Evolutionary conservation across 768 basidiomycete species (phyloP).

Genomic region (Pisolithus marmoratus): DNA sequence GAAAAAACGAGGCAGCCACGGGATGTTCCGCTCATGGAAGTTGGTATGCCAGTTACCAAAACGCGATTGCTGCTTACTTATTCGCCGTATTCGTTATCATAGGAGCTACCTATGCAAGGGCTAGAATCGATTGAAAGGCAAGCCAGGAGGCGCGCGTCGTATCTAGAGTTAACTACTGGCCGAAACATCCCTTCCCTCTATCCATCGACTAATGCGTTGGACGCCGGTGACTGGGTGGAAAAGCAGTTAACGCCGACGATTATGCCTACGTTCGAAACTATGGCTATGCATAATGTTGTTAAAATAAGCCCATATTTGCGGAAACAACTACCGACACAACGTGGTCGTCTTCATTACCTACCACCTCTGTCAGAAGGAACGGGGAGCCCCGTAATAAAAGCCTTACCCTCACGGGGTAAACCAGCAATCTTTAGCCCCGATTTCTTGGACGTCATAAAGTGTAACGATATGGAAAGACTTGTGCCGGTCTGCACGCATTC

Average conservation of each 20-base stretch:
- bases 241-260: conserved; percentile 53
- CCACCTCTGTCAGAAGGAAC: conserved; percentile 7
- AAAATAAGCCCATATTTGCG: conserved; percentile 54
- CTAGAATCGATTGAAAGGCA: too few relatives aligned
- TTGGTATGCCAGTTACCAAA: too few relatives aligned
- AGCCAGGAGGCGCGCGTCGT: too few relatives aligned
- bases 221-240: conserved; percentile 16
- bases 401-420: conserved; percentile 56
- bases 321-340: conserved; percentile 68
- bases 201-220: conserved; percentile 21
- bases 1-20: background rate
- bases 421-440: conserved; percentile 40
- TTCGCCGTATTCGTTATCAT: too few relatives aligned
- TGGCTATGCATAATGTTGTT: conserved; percentile 87
- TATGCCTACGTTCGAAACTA: conserved; percentile 70
- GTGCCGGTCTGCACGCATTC: conserved; percentile 38
- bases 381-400: conserved; percentile 72
- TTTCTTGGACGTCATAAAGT: conserved; percentile 72
- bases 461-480: conserved; percentile 64
- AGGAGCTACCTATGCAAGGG: too few relatives aligned
- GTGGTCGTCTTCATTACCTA: conserved; percentile 78
- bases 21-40: background rate
- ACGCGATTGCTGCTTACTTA: too few relatives aligned
- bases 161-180: background rate
- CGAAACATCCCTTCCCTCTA: conserved; percentile 5